These are phyloP conservation scores for Trichophyton equinum DNA, from an alignment of 2,329 filamentous ascomycete genomes.

Conservation along the genomic window DNA sequence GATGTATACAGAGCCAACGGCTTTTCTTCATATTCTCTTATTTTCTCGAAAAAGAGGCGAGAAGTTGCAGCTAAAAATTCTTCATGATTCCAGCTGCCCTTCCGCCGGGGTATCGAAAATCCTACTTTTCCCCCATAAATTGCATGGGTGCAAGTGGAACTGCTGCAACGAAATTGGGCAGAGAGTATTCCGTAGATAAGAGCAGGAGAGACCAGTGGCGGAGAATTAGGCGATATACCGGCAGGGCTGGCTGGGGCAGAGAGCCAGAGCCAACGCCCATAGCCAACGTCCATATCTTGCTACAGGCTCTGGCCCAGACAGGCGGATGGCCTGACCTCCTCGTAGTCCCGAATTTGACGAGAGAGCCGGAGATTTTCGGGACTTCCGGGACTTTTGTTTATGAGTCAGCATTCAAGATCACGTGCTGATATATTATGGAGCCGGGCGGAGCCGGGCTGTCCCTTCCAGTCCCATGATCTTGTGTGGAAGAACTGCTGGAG, in stretches of 20 bases:
- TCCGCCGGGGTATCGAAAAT: background rate
- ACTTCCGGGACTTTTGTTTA: background rate
- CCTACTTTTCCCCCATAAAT: background rate
- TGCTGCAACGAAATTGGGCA: background rate
- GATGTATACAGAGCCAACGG: background rate
- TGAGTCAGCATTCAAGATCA: background rate
- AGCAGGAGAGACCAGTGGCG: background rate
- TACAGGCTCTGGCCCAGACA: background rate
- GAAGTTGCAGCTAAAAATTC: background rate
- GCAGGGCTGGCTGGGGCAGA: background rate
- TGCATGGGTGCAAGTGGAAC: background rate
- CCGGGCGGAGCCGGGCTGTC: background rate
- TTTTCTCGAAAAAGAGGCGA: background rate
- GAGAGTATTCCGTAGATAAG: background rate
- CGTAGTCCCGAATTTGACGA: background rate
- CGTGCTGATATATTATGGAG: background rate
- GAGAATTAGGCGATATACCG: background rate
- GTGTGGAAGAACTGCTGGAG: background rate
- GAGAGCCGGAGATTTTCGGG: background rate
- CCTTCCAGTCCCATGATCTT: background rate
- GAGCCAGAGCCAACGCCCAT: background rate
- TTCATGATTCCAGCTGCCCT: background rate
- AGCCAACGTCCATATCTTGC: background rate
- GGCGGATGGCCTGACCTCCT: background rate
- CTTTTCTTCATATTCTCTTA: background rate